A percentile compares a stretch with the other conserved stretches of the same genome.
phyloP scores from a whole-genome alignment of 257 asterid genomes.

The Ajuga chamaepitys region DNA sequence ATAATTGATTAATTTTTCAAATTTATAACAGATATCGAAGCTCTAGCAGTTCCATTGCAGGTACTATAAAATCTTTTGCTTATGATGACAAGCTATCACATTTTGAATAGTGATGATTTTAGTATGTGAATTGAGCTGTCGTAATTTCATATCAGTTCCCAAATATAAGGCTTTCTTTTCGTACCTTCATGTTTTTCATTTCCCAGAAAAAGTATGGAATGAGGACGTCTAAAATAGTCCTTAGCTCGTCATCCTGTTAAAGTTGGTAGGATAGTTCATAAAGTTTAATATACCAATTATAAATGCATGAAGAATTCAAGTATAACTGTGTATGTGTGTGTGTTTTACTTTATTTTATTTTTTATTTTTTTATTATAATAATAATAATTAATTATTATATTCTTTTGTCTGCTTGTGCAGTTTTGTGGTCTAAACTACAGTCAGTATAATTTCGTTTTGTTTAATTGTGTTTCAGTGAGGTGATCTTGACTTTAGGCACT shows the following conservation, averaged over 20 bases:
- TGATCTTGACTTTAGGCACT: constrained; percentile 93
- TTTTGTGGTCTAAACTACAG: neutral
- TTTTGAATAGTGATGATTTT: too few species aligned
- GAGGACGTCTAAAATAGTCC: too few species aligned
- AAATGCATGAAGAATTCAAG: neutral
- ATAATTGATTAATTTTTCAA: neutral
- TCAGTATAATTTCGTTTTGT: neutral
- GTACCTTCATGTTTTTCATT: too few species aligned
- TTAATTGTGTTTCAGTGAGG: constrained; percentile 69
- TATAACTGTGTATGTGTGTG: neutral
- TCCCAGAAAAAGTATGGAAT: too few species aligned
- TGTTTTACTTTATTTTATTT: too few species aligned
- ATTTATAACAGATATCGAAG: neutral
- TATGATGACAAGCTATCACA: too few species aligned
- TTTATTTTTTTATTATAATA: too few species aligned
- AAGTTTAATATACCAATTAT: neutral
- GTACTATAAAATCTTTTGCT: neutral
- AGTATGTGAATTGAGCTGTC: too few species aligned
- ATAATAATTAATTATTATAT: too few species aligned
- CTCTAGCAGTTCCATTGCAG: neutral
- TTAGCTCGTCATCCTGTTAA: too few species aligned
- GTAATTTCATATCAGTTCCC: too few species aligned
- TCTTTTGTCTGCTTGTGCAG: neutral
- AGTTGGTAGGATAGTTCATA: neutral
- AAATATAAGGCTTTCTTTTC: too few species aligned